Conservation (phyloP, 1,284 basidiomycete species). For the Apiotrichum sp. region DNA sequence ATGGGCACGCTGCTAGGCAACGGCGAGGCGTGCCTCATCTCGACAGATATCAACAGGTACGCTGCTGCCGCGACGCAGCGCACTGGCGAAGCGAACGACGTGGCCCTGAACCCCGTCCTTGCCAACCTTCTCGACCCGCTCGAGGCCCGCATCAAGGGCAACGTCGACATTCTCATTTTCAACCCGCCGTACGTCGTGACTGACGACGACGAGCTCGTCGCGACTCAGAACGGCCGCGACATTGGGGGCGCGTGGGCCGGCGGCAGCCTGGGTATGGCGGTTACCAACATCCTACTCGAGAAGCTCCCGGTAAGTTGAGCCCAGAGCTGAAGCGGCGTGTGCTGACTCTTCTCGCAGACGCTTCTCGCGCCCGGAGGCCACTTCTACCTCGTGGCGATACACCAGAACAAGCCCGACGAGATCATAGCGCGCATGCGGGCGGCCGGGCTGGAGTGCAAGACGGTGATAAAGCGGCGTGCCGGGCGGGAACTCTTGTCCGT, state of each 20-base stretch:
- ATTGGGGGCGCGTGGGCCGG: constrained; percentile 52
- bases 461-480: constrained; percentile 68
- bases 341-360: constrained; percentile 45
- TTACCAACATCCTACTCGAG: constrained; percentile 65
- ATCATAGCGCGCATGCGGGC: constrained; percentile 60
- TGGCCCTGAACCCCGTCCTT: constrained; percentile 59
- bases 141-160: constrained; percentile 51
- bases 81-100: constrained; percentile 33
- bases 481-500: constrained; percentile 75
- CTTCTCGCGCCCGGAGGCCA: constrained; percentile 65
- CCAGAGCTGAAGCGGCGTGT: too few species aligned
- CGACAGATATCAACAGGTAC: constrained; percentile 81
- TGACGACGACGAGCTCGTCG: constrained; percentile 49
- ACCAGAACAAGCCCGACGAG: constrained; percentile 72
- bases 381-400: constrained; percentile 90
- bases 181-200: constrained; percentile 99
- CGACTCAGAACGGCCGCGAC: constrained; percentile 31
- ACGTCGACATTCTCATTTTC: constrained; percentile 82
- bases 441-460: constrained; percentile 60
- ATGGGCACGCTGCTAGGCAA: constrained; percentile 57
- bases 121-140: constrained; percentile 60
- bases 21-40: constrained; percentile 53
- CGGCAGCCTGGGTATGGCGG: constrained; percentile 63
- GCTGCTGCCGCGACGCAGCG: constrained; percentile 52
- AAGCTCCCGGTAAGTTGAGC: constrained; percentile 57